Conservation (phyloP, 106 monocot species). For the Amphibolis antarctica region DNA sequence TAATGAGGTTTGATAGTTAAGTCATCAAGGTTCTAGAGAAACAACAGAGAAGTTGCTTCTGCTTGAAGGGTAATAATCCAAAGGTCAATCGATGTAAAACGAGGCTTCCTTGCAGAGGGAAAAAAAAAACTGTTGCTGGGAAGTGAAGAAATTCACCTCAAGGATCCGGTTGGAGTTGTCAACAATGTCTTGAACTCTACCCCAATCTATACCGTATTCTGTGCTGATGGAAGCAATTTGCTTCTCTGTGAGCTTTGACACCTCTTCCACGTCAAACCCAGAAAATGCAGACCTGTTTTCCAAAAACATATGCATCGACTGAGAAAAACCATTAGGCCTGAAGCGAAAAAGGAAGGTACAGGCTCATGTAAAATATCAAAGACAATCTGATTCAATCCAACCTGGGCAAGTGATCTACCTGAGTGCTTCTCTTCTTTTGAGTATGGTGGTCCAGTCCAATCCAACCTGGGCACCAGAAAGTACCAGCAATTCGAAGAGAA, state of each 20-base stretch:
- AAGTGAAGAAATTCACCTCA: constrained; percentile 7
- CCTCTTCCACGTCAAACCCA: constrained; percentile 50
- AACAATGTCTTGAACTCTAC: constrained; percentile 47
- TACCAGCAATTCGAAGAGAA: constrained; percentile 62
- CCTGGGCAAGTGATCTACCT: constrained; percentile 24
- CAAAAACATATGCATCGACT: background rate
- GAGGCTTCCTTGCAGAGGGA: no score
- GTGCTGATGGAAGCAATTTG: constrained; percentile 40
- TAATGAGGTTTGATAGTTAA: background rate
- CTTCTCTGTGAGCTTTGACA: constrained; percentile 67
- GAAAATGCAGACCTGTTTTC: constrained; percentile 12
- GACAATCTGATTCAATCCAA: background rate
- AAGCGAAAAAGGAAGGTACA: background rate
- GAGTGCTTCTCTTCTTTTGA: constrained; percentile 62
- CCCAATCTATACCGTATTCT: constrained; percentile 40
- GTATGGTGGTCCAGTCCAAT: constrained; percentile 73
- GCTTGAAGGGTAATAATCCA: background rate
- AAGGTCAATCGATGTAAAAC: background rate
- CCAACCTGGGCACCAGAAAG: constrained; percentile 82
- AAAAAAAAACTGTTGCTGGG: no score
- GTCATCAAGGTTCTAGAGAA: background rate
- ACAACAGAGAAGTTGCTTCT: background rate
- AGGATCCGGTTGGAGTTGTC: constrained; percentile 72
- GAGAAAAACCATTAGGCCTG: background rate
- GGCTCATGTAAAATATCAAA: no score